Evolutionary conservation across 2,329 filamentous ascomycete species (phyloP).

Genomic region (Ceratocystis smalleyi): DNA sequence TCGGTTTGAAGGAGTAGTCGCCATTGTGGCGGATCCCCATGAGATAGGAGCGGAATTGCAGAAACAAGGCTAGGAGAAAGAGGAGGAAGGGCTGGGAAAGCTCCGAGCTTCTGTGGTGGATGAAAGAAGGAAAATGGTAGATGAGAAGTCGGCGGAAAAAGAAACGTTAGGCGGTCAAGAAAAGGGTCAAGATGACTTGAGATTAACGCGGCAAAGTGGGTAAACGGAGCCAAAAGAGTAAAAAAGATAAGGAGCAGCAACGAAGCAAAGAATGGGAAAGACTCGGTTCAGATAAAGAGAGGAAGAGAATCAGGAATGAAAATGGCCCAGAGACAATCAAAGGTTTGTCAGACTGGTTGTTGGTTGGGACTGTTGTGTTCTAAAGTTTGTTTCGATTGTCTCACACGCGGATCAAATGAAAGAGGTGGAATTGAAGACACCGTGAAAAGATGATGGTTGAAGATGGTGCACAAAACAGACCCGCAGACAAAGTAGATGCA

Average conservation of each 20-base stretch:
- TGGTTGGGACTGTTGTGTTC: neutral
- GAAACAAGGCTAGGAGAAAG: constrained; percentile 7
- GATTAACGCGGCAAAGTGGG: neutral
- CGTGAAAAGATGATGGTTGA: neutral
- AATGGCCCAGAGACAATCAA: neutral
- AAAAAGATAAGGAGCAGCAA: neutral
- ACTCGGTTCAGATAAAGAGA: neutral
- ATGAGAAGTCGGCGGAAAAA: neutral
- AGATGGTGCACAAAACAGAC: neutral
- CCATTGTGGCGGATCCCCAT: constrained; percentile 40
- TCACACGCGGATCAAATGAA: neutral
- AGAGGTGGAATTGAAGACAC: neutral
- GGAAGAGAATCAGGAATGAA: neutral
- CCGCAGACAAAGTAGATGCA: neutral
- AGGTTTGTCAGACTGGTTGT: neutral
- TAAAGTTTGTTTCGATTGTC: neutral
- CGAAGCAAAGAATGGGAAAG: constrained; percentile 1
- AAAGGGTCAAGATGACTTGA: neutral
- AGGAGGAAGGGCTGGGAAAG: neutral
- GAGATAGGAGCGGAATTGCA: constrained; percentile 22
- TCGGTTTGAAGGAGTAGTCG: constrained; percentile 41
- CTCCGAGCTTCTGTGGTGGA: neutral
- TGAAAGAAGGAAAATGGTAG: neutral
- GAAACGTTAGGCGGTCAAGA: neutral
- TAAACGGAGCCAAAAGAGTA: neutral